These are phyloP conservation scores for Monosporascus sp. DNA, from an alignment of 2,329 filamentous ascomycete genomes.

Conservation along the genomic window DNA sequence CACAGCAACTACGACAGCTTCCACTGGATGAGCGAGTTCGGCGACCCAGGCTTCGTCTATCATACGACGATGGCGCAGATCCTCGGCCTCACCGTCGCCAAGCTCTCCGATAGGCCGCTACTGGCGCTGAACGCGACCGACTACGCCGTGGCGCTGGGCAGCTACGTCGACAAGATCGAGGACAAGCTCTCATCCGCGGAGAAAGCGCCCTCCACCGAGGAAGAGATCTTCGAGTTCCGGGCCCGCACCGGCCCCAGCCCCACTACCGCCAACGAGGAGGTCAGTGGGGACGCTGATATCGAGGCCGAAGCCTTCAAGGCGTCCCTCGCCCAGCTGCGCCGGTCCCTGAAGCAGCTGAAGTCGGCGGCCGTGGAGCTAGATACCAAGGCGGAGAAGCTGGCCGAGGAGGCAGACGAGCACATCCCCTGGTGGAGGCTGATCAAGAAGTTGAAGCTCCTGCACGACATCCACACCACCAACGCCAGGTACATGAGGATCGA, in stretches of 20 bases:
- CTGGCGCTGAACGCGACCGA: constrained; percentile 60
- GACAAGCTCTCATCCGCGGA: constrained; percentile 35
- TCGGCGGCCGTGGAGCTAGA: constrained; percentile 40
- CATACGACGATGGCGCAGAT: constrained; percentile 64
- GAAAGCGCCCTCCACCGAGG: constrained; percentile 17
- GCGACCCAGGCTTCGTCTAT: constrained; percentile 64
- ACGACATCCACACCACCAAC: constrained; percentile 64
- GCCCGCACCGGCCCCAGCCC: constrained; percentile 12
- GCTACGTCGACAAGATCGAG: constrained; percentile 49
- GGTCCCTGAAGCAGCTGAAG: constrained; percentile 27
- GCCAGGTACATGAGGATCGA: constrained; percentile 80
- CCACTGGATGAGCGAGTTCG: constrained; percentile 79
- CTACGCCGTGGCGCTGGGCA: constrained; percentile 53
- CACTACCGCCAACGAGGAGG: neutral
- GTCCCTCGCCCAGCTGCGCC: constrained; percentile 33
- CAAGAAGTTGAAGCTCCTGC: constrained; percentile 58
- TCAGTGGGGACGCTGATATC: constrained; percentile 17
- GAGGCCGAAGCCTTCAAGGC: constrained; percentile 34
- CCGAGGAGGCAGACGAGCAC: constrained; percentile 34
- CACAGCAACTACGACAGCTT: constrained; percentile 91
- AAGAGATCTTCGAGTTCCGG: constrained; percentile 25
- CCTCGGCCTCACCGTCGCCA: constrained; percentile 55
- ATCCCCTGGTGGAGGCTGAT: constrained; percentile 78
- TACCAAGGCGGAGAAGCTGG: constrained; percentile 33
- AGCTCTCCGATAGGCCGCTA: constrained; percentile 56